Evolutionary conservation across 2,329 filamentous ascomycete species (phyloP), one percentile per base, ranked within the genome.

Genomic region (Aspergillus quadricinctus): DNA sequence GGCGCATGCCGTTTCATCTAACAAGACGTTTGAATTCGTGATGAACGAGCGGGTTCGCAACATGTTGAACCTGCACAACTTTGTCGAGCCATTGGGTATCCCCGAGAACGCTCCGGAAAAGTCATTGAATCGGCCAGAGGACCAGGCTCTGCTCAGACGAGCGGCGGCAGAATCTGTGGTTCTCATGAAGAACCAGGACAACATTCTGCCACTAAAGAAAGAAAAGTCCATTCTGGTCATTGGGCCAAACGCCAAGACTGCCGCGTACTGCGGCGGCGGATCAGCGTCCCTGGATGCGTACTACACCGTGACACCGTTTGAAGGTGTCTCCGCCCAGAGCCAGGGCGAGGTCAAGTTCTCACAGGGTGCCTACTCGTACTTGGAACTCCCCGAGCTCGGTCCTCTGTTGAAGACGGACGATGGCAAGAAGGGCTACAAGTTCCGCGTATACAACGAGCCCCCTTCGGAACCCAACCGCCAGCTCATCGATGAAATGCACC

Each of bases 121-220:
- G 50, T 78, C 75, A 0, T 75, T 79, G 7, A 77, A 90, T 65
- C 87, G 82, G 0, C 78, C 81, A 0, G 81, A 88, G 68, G 85
- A 84, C 40, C 81, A 85, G 4, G 81, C 79, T 17, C 76, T 91
- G 48, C 80, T 90, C 23, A 81, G 89, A 19, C 79, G 81, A 53
- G 79, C 88, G 25, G 87, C 86, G 19, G 82, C 84, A 4, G 87
- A 91, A 67, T 85, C 85, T 3, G 85, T 90, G 8, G 88, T 91
- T 1, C 77, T 92, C 11, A 75, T 92, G 50, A 90, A 91, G 74
- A 92, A 92, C 61, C 81, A 89, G 11, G 80, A 81, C 40, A 77
- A 76, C 14, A 69, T 87, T 0, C 76, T 92, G 1, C 89, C 89
- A 0, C 67, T 83, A 52, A 71, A 74, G 41, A 77, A 75, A 49